Base-by-base conservation (phyloP, 139 green algal species). In the Haematococcus lacustris region DNA sequence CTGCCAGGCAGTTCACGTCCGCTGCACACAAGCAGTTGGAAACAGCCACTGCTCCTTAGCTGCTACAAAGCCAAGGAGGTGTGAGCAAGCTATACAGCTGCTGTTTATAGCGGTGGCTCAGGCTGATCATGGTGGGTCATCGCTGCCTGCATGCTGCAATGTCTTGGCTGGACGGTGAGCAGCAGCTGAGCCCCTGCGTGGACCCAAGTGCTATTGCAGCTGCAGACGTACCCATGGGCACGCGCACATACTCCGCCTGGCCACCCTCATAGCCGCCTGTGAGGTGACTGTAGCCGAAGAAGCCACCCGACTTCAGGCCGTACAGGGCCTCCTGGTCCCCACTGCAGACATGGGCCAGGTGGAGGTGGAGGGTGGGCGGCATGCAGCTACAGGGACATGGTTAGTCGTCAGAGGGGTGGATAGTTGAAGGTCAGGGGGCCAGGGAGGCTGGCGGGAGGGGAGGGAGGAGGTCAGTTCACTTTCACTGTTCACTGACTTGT, bases 241-340 rank as follows among this genome's bases (percentile, higher is more conserved):
- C 87, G 0, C 87, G 73, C 32, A 81, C 85, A 43, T 83, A 93
- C 69, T 93, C 87, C 0, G 88, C 87, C 81, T 93, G 88, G 5
- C 88, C 87, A 9, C 88, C 88, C 28, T 82, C 74, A 60, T 76
- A 90, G 41, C 85, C 85, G 25, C 88, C 86, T 3, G 28, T 90
- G 30, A 91, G 43, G 71, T 89, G 81, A 2, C 71, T 74, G 80
- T 90, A 86, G 57, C 81, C 81, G 65, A 80, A 83, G 39, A 86
- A 13, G 47, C 13, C 81, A 1, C 38, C 66, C 7, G 74, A 74
- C 25, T 41, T 23, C 0, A 76, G 63, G 60, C 80, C 80, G 51
- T 85, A 85, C 76, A 80, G 57, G 35, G 59, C 57, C 66, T 80
- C 80, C 38, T 79, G 70, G 79, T 80, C 86, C 84, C 23, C 64